Conservation (phyloP, 169 alveolate species). For the Plasmodium blacklocki region DNA sequence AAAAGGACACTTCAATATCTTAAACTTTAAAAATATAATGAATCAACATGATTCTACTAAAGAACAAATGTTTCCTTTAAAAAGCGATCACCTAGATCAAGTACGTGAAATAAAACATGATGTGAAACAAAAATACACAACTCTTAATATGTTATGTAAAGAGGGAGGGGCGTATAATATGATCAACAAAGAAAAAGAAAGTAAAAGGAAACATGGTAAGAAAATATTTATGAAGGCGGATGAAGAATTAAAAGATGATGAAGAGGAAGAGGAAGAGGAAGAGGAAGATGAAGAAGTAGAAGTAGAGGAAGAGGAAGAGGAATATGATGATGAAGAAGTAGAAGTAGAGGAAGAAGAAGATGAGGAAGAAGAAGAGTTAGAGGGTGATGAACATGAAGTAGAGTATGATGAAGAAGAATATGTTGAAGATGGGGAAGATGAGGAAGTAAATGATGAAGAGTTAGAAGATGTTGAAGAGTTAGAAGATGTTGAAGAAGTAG, state of each 20-base stretch:
- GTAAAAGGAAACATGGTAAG: slow-evolving; percentile 5
- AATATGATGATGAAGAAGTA: no score
- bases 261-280: not conserved
- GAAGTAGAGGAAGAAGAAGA: no score
- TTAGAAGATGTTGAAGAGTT: no score
- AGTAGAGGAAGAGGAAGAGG: not conserved
- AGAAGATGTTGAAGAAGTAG: no score
- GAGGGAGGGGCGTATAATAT: slow-evolving; percentile 10
- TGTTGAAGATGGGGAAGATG: not conserved
- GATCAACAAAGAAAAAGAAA: slow-evolving; percentile 10
- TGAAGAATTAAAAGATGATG: not conserved
- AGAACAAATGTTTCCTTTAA: slow-evolving; percentile 20
- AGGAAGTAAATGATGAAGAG: no score
- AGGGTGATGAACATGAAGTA: not conserved
- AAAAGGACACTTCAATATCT: no score
- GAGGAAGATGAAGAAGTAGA: not conserved
- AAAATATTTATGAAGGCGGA: not conserved
- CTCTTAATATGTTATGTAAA: not conserved
- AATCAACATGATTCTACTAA: slow-evolving; percentile 1
- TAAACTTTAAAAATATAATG: no score
- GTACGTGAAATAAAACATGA: not conserved
- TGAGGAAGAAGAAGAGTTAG: slow-evolving; percentile 1
- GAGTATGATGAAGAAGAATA: not conserved
- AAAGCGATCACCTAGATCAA: not conserved
- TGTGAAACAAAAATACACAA: not conserved